Evolutionary conservation across 176 grass and related monocot genomes (phyloP).

Genomic region (Miscanthus lutarioriparius): DNA sequence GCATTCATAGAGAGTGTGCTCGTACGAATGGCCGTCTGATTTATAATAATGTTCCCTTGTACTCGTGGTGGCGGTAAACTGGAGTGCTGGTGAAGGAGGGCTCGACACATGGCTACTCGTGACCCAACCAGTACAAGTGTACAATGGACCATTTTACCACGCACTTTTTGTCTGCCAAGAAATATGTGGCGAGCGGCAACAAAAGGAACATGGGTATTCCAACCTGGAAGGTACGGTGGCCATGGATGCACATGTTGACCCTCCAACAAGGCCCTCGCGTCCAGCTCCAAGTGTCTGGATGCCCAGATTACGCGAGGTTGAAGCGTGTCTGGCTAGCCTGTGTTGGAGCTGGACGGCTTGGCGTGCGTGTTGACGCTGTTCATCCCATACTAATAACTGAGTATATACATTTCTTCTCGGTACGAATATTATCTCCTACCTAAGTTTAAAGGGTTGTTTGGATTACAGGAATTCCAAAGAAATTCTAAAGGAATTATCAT

Average conservation of each 20-base stretch:
- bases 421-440: constrained; percentile 34
- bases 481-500: no score
- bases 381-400: neutral
- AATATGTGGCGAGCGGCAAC: neutral
- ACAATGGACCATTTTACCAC: neutral
- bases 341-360: neutral
- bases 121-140: neutral
- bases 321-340: neutral
- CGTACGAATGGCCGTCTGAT: no score
- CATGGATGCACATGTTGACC: constrained; percentile 9
- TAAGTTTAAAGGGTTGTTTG: constrained; percentile 30
- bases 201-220: neutral
- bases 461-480: no score
- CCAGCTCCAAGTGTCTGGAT: no score
- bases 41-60: no score
- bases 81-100: neutral
- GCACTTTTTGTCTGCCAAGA: no score
- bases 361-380: neutral
- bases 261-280: neutral
- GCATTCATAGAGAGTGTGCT: no score
- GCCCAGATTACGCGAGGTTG: neutral
- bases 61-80: neutral
- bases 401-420: neutral
- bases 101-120: neutral
- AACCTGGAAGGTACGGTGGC: neutral